Evolutionary conservation across 2,329 filamentous ascomycete species (phyloP).

Genomic region (Aspergillus nomiae): DNA sequence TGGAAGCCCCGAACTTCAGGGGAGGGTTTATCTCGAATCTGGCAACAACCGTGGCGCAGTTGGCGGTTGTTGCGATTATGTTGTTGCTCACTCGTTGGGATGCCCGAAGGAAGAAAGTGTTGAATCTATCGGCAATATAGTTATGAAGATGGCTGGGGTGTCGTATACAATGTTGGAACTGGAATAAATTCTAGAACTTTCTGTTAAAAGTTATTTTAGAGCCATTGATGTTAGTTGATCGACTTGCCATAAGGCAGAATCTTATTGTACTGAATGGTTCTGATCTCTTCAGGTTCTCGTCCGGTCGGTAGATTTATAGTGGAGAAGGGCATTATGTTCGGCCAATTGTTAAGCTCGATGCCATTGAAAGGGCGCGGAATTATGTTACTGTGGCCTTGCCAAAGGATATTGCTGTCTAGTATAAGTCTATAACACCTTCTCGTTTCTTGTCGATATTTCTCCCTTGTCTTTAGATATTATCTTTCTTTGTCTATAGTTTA

Average conservation of each 20-base stretch:
- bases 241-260: no score
- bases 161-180: no score
- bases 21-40: neutral
- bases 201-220: no score
- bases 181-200: no score
- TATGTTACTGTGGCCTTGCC: neutral
- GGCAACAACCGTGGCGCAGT: neutral
- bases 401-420: neutral
- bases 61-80: neutral
- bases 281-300: no score
- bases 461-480: neutral
- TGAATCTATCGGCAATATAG: neutral
- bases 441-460: neutral
- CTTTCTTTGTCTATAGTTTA: neutral
- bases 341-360: neutral
- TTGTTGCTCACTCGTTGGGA: neutral
- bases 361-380: neutral
- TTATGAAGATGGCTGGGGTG: no score
- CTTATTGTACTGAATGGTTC: no score
- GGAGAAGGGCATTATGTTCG: neutral
- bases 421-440: neutral
- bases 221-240: no score
- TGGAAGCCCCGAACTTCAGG: slow-evolving; percentile 37
- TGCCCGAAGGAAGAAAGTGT: neutral
- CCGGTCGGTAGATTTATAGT: neutral